These are phyloP conservation scores for Entamoeba invadens DNA, from an alignment of 208 protist genomes.

Conservation along the genomic window DNA sequence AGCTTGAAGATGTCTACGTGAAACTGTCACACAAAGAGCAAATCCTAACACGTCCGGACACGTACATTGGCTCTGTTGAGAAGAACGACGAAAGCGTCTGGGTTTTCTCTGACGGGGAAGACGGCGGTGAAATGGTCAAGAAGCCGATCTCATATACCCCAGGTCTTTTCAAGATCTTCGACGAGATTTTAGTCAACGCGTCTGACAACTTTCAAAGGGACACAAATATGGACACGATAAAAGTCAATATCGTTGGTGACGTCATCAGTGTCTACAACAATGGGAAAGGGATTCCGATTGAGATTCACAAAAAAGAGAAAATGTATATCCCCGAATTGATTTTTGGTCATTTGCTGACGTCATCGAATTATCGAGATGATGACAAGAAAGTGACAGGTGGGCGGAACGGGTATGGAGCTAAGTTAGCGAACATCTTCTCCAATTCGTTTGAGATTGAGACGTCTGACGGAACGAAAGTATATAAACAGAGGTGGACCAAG, in stretches of 20 bases:
- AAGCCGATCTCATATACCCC: constrained; percentile 6
- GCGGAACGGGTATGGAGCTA: constrained; percentile 93
- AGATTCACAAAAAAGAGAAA: constrained; percentile 52
- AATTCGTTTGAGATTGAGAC: constrained; percentile 76
- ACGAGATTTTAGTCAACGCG: constrained; percentile 99
- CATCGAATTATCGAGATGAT: constrained; percentile 92
- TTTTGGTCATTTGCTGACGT: constrained; percentile 95
- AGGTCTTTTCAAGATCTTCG: constrained; percentile 99
- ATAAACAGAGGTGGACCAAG: constrained; percentile 68
- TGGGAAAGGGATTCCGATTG: constrained; percentile 17
- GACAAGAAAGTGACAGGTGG: constrained; percentile 83
- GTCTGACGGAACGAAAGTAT: constrained; percentile 51
- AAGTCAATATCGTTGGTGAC: neutral
- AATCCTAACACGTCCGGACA: constrained; percentile 88
- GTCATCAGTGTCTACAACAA: constrained; percentile 13
- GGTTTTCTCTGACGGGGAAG: neutral
- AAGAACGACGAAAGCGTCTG: neutral
- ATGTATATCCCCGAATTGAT: constrained; percentile 96
- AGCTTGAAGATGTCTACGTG: neutral
- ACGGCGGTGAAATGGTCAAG: neutral
- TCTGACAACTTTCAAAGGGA: constrained; percentile 96
- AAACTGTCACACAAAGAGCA: constrained; percentile 64
- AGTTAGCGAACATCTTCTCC: constrained; percentile 98
- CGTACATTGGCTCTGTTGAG: constrained; percentile 80
- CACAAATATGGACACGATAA: constrained; percentile 5